These are phyloP conservation scores for Bromus sterilis DNA, from an alignment of 176 grass and related monocot species.

Conservation along the genomic window DNA sequence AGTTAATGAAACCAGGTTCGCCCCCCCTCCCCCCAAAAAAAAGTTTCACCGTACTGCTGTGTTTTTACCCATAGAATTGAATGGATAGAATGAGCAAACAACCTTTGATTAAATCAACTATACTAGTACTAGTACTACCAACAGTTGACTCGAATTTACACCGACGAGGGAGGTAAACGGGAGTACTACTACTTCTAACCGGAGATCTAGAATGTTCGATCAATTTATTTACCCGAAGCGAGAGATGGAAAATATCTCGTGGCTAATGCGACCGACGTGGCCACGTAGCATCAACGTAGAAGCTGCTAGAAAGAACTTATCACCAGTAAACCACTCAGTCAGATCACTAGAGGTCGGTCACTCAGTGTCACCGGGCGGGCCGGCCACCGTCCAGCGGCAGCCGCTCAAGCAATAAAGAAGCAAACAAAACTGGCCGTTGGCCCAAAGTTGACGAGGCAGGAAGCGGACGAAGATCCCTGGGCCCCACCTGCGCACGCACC, in stretches of 20 bases:
- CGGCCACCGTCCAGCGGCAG: constrained; percentile 22
- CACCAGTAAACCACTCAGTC: neutral
- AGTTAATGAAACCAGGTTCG: no score
- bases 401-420: constrained; percentile 5
- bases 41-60: no score
- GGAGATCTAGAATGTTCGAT: neutral
- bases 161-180: no score
- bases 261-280: neutral
- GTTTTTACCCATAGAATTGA: no score
- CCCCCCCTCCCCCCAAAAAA: no score
- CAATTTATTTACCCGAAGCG: neutral
- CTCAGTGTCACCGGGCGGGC: neutral
- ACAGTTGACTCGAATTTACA: no score
- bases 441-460: neutral
- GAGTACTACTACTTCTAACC: no score
- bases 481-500: neutral
- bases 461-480: neutral
- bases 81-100: no score
- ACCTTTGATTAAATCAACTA: no score
- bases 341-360: no score
- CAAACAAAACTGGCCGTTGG: neutral
- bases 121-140: no score
- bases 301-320: neutral
- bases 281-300: neutral
- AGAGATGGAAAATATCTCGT: neutral